A percentile compares a stretch with the other conserved stretches of the same genome.
Evolutionary conservation across 2,329 filamentous ascomycete species (phyloP).

Genomic region (Davidsoniella australis): DNA sequence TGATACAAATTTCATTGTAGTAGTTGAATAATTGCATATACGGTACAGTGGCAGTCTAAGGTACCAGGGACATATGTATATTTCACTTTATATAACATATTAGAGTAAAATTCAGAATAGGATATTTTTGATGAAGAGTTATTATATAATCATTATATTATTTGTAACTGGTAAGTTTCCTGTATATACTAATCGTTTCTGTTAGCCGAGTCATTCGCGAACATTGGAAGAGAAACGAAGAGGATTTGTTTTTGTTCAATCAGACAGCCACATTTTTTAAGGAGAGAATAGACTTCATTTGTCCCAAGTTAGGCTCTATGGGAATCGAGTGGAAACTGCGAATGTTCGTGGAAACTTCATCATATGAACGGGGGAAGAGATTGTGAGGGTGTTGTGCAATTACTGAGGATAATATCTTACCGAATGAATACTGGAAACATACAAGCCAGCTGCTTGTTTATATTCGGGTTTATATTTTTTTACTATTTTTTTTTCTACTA

Average conservation of each 20-base stretch:
- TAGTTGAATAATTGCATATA: neutral
- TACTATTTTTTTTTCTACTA: neutral
- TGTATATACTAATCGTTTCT: no score
- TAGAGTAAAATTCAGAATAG: constrained; percentile 14
- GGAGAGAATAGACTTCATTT: constrained; percentile 54
- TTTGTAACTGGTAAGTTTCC: no score
- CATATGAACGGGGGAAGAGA: constrained; percentile 25
- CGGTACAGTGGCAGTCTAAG: constrained; percentile 15
- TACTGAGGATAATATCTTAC: constrained; percentile 1
- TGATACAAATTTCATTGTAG: no score
- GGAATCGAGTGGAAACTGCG: constrained; percentile 79
- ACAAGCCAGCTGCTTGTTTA: constrained; percentile 1
- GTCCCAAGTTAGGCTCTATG: constrained; percentile 48
- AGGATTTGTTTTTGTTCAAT: constrained; percentile 20
- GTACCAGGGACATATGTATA: constrained; percentile 16
- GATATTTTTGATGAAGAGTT: constrained; percentile 12
- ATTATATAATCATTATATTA: neutral
- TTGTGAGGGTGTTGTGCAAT: neutral
- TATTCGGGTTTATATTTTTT: neutral
- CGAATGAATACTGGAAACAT: neutral
- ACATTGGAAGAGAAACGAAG: neutral
- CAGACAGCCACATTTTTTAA: constrained; percentile 49
- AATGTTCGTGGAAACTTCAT: constrained; percentile 65
- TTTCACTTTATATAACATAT: constrained; percentile 13
- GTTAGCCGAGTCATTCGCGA: no score